These are phyloP conservation scores for Alternaria ventricosa DNA, from an alignment of 2,329 filamentous ascomycete species.

Conservation along the genomic window DNA sequence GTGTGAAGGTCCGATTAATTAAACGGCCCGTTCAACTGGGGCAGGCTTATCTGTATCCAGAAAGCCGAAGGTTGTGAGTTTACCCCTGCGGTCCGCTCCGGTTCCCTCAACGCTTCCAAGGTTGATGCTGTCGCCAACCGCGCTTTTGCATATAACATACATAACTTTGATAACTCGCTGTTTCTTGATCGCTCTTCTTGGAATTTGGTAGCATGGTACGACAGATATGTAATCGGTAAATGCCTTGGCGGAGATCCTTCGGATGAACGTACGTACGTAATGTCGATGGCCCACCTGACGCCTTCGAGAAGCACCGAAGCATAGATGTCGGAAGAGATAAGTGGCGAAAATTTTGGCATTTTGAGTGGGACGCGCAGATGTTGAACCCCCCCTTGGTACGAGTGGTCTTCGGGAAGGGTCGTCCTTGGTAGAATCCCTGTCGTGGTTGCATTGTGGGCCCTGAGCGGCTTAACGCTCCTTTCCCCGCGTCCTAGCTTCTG, in stretches of 20 bases:
- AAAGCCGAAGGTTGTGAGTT: background rate
- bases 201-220: background rate
- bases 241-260: background rate
- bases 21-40: background rate
- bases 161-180: background rate
- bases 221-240: background rate
- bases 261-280: background rate
- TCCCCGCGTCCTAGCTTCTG: background rate
- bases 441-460: background rate
- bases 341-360: background rate
- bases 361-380: background rate
- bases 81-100: background rate
- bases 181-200: background rate
- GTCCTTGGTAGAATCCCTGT: background rate
- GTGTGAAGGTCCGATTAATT: background rate
- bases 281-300: background rate
- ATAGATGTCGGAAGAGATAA: background rate
- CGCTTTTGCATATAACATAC: background rate
- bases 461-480: background rate
- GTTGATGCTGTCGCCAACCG: background rate
- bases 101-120: background rate
- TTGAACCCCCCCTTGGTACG: background rate
- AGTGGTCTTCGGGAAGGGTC: background rate
- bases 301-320: background rate
- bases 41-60: background rate